phyloP scores from a whole-genome alignment of 257 asterid genomes.

The Przewalskia tangutica region DNA sequence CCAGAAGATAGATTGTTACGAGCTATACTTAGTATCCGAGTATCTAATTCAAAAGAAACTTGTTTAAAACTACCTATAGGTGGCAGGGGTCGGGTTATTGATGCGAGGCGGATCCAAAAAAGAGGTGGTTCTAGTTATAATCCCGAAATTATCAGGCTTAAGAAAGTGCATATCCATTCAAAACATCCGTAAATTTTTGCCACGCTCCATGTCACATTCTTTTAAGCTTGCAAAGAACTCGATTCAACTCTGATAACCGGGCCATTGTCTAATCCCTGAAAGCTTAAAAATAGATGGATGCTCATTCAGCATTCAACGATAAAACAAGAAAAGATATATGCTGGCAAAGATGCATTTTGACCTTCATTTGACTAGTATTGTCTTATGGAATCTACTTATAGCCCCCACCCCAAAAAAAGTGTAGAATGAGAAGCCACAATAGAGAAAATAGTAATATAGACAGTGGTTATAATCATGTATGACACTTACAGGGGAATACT shows the following conservation, averaged over 20 bases:
- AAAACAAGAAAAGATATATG: not conserved
- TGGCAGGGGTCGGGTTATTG: too few species aligned
- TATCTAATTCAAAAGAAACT: too few species aligned
- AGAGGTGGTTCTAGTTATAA: too few species aligned
- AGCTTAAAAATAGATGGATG: not conserved
- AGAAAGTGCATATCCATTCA: not conserved
- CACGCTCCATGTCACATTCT: not conserved
- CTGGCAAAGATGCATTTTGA: not conserved
- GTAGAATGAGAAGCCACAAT: not conserved
- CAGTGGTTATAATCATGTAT: not conserved
- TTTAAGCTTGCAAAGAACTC: not conserved
- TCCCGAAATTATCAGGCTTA: not conserved
- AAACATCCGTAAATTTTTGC: not conserved
- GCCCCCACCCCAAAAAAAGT: not conserved
- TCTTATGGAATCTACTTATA: not conserved
- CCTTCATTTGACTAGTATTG: not conserved
- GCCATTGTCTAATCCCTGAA: not conserved
- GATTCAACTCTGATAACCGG: not conserved
- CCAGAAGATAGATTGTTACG: too few species aligned
- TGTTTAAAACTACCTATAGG: too few species aligned
- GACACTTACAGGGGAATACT: conserved; percentile 53
- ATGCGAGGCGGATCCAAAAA: too few species aligned
- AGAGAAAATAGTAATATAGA: not conserved
- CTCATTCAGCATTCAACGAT: not conserved
- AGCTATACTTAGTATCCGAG: too few species aligned